Conservation (phyloP, 768 basidiomycete genomes). For the Antrodiella citrinella region DNA sequence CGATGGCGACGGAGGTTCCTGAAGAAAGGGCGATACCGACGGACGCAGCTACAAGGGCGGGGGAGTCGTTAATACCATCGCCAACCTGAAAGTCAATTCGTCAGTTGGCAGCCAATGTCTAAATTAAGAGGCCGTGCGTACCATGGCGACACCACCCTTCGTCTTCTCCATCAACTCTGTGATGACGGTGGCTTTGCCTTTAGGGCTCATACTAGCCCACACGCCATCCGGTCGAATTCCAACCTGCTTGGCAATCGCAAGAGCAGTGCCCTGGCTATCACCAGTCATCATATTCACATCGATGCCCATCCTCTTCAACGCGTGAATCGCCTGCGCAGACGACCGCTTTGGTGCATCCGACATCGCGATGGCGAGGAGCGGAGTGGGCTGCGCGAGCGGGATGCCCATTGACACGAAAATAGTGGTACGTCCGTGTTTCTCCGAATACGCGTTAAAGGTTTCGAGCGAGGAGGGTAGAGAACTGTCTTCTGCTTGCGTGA, state of each 20-base stretch:
- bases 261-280: conserved; percentile 77
- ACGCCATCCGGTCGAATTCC: conserved; percentile 80
- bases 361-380: conserved; percentile 76
- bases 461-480: conserved; percentile 52
- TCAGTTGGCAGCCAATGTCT: not conserved
- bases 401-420: conserved; percentile 72
- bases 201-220: conserved; percentile 90
- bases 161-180: conserved; percentile 67
- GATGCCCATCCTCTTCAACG: conserved; percentile 84
- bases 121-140: conserved; percentile 28
- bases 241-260: conserved; percentile 83
- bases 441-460: conserved; percentile 53
- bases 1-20: conserved; percentile 94
- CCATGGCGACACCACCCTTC: conserved; percentile 80
- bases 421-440: conserved; percentile 76
- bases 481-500: conserved; percentile 43
- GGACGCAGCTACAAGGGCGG: conserved; percentile 90
- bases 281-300: conserved; percentile 93
- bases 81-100: conserved; percentile 56
- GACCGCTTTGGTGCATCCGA: conserved; percentile 84
- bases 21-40: conserved; percentile 95
- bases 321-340: conserved; percentile 72
- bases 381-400: conserved; percentile 35
- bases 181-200: conserved; percentile 86
- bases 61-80: conserved; percentile 98